A percentile compares a stretch with the other conserved stretches of the same genome.
Evolutionary conservation across 257 asterid genomes (phyloP).

Genomic region (Scutellaria barbata): DNA sequence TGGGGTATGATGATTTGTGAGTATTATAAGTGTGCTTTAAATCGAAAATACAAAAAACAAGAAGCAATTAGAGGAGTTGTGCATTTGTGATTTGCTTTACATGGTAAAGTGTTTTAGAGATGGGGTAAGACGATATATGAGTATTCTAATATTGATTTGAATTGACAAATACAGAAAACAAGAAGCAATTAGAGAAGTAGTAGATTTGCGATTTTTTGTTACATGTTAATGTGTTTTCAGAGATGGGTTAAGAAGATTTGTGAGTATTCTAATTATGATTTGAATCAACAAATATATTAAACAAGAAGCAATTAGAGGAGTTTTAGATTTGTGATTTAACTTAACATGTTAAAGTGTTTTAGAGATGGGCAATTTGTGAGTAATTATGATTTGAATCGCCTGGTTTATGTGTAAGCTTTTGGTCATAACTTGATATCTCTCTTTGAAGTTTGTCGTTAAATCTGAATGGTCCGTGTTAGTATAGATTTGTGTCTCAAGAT

Average conservation of each 20-base stretch:
- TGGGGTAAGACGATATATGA: neutral
- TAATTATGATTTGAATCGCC: neutral
- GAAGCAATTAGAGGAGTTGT: conserved; percentile 1
- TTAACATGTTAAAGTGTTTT: neutral
- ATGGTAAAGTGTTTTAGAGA: neutral
- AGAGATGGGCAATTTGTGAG: neutral
- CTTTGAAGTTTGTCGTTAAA: neutral
- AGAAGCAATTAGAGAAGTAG: conserved; percentile 1
- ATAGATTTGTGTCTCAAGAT: neutral
- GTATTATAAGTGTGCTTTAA: neutral
- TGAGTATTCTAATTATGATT: too few species aligned
- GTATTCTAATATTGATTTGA: too few species aligned
- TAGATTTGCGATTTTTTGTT: neutral
- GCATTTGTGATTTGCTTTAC: neutral
- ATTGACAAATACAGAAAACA: neutral
- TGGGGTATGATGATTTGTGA: neutral
- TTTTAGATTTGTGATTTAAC: neutral
- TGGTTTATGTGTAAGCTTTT: conserved; percentile 5
- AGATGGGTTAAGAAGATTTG: neutral
- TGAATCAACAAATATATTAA: neutral
- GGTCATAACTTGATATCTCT: neutral
- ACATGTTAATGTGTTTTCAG: neutral
- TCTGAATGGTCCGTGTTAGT: neutral
- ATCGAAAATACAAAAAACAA: neutral
- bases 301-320: conserved; percentile 5